Percentiles rank a stretch among this genome's conserved stretches.
Evolutionary conservation across 192 early-diverging fungal genomes (phyloP).

Genomic region (Podila clonocystis): DNA sequence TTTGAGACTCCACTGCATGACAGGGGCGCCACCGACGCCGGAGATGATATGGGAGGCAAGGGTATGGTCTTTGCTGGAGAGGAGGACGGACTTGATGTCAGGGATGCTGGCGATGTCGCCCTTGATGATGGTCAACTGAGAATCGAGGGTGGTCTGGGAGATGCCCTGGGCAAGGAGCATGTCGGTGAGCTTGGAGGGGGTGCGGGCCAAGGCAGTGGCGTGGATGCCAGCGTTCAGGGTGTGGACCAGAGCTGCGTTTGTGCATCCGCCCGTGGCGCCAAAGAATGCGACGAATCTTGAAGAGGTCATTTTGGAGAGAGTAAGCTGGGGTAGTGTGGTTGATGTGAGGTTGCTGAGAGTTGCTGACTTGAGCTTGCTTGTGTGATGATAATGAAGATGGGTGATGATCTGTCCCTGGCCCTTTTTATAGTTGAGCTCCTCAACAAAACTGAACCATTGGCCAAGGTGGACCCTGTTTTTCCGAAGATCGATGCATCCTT

Average conservation of each 20-base stretch:
- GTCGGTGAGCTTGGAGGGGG: constrained; percentile 33
- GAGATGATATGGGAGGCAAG: constrained; percentile 43
- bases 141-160: constrained; percentile 10
- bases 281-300: constrained; percentile 41
- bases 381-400: no score
- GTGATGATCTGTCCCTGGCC: no score
- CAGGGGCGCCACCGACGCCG: constrained; percentile 35
- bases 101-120: constrained; percentile 26
- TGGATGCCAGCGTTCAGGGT: constrained; percentile 28
- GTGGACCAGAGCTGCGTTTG: constrained; percentile 35
- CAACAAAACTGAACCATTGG: no score
- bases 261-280: constrained; percentile 43
- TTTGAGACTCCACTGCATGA: constrained; percentile 9
- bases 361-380: no score
- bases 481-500: no score
- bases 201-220: constrained; percentile 39
- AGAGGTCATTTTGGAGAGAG: background rate
- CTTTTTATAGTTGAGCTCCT: no score
- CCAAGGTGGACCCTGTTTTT: no score
- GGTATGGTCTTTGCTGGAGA: constrained; percentile 8
- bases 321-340: no score
- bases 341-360: no score
- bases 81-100: constrained; percentile 27
- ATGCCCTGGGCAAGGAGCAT: constrained; percentile 41
- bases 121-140: constrained; percentile 31